phyloP scores from a whole-genome alignment of 805 yeast genomes.

The Kazachstania psychrophila region DNA sequence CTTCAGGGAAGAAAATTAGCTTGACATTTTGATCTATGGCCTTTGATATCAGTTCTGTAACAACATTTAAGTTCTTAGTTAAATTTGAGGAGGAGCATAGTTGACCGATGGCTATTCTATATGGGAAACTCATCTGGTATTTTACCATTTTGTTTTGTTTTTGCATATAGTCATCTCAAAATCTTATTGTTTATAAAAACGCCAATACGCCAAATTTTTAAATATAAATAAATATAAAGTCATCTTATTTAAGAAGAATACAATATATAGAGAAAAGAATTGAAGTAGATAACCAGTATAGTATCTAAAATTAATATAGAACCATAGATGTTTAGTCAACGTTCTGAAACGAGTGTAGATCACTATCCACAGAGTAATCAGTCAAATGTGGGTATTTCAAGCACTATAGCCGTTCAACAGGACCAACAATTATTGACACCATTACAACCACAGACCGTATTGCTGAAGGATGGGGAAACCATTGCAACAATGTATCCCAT shows the following conservation, averaged over 20 bases:
- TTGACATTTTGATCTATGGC: constrained; percentile 56
- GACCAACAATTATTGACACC: constrained; percentile 12
- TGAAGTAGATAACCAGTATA: background rate
- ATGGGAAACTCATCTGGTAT: no score
- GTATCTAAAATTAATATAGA: no score
- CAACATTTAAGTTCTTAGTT: constrained; percentile 48
- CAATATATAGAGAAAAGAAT: background rate
- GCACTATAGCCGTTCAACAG: background rate
- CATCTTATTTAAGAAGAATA: background rate
- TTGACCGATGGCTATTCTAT: constrained; percentile 74
- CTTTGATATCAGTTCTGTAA: constrained; percentile 46
- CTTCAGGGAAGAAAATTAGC: constrained; percentile 84
- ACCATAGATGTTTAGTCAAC: no score
- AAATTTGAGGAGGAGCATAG: constrained; percentile 64
- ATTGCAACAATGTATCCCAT: constrained; percentile 90
- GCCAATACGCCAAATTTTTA: background rate
- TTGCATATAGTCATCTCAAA: no score
- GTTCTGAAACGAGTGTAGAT: no score
- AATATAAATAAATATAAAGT: background rate
- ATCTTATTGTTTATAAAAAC: no score
- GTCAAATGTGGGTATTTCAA: background rate
- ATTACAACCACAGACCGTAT: constrained; percentile 58
- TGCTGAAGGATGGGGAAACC: constrained; percentile 81
- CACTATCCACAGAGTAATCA: no score
- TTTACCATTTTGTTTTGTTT: no score